Percentiles rank a stretch among this genome's conserved stretches.
These are phyloP conservation scores for grape (Vitis vinifera) DNA, from an alignment of 164 flowering plant species.

Conservation along the genomic window ASM3070453v1 NC_081819.1:406001-406500, in stretches of 20 bases:
- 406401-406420: constrained; percentile 5
- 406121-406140: constrained; percentile 79
- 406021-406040: not conserved
- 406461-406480: no score
- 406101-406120: constrained; percentile 60
- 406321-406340: constrained; percentile 90
- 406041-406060: constrained; percentile 2
- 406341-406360: constrained; percentile 41
- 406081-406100: not conserved
- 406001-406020: constrained; percentile 86
- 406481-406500: no score
- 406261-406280: constrained; percentile 99
- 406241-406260: constrained; percentile 68
- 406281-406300: constrained; percentile 91
- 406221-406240: not conserved
- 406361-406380: not conserved
- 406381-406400: not conserved
- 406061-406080: not conserved
- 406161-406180: constrained; percentile 22
- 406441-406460: no score
- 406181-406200: not conserved
- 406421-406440: constrained; percentile 34
- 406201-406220: not conserved
- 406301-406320: constrained; percentile 93
- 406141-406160: constrained; percentile 92